These are phyloP conservation scores for Myxozyma monticola DNA, from an alignment of 805 yeast genomes.

Conservation along the genomic window DNA sequence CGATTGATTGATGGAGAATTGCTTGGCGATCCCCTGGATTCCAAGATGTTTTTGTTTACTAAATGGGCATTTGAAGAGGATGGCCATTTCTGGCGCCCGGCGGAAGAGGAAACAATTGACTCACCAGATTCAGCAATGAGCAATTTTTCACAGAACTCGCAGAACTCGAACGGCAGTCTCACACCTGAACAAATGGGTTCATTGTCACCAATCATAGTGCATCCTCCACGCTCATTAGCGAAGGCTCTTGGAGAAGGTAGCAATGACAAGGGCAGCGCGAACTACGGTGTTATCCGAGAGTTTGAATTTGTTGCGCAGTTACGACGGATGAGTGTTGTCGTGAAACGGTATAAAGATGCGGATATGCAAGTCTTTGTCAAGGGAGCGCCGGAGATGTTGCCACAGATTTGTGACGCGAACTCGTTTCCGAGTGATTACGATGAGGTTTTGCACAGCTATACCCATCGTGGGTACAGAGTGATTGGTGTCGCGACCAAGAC, in stretches of 20 bases:
- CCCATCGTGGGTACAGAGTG: slow-evolving; percentile 92
- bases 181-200: no score
- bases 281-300: slow-evolving; percentile 50
- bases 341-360: slow-evolving; percentile 47
- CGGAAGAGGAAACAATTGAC: slow-evolving; percentile 9
- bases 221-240: slow-evolving; percentile 21
- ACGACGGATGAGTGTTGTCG: slow-evolving; percentile 87
- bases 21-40: slow-evolving; percentile 92
- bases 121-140: neutral
- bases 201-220: slow-evolving; percentile 50
- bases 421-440: slow-evolving; percentile 75
- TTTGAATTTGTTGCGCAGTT: slow-evolving; percentile 83
- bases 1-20: slow-evolving; percentile 73
- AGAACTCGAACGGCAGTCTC: slow-evolving; percentile 44
- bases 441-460: slow-evolving; percentile 73
- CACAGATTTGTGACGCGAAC: slow-evolving; percentile 67
- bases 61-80: slow-evolving; percentile 76
- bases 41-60: slow-evolving; percentile 89
- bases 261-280: slow-evolving; percentile 18
- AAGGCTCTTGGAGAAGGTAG: slow-evolving; percentile 32
- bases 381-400: slow-evolving; percentile 97
- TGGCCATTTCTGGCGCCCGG: slow-evolving; percentile 39
- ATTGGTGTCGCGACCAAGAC: slow-evolving; percentile 85
- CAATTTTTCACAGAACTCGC: slow-evolving; percentile 30
- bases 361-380: slow-evolving; percentile 65